Percentiles rank a stretch among this genome's conserved stretches.
phyloP scores from a whole-genome alignment of 345 rosid species.

The Eucalyptus erythrocorys region DNA sequence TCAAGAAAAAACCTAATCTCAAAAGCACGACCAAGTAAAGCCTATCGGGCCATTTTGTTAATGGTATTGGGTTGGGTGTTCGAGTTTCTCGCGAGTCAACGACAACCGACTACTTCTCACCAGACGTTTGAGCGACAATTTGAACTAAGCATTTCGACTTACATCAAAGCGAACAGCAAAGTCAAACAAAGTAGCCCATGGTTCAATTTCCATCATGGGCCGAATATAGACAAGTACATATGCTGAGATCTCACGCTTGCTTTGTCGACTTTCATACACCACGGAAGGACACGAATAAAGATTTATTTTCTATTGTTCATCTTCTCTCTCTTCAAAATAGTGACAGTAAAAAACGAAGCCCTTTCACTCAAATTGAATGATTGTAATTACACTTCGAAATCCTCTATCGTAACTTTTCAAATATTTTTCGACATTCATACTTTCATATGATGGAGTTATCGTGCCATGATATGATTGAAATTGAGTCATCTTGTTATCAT shows the following conservation, averaged over 20 bases:
- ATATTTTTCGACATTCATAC: not conserved
- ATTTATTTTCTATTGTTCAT: too few species aligned
- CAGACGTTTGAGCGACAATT: not conserved
- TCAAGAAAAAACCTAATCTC: not conserved
- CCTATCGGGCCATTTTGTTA: not conserved
- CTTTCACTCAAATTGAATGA: not conserved
- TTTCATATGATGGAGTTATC: not conserved
- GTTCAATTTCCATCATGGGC: not conserved
- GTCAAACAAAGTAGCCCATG: not conserved
- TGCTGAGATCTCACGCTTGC: not conserved
- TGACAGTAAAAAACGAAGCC: not conserved
- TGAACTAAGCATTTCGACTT: not conserved
- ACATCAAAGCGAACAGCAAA: not conserved
- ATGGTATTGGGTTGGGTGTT: not conserved
- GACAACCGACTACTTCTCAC: not conserved
- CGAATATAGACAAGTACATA: not conserved
- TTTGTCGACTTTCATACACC: not conserved
- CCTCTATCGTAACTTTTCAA: not conserved
- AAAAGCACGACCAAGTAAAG: not conserved
- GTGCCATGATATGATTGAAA: not conserved
- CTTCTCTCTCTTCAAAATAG: too few species aligned
- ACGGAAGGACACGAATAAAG: too few species aligned
- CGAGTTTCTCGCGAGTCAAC: not conserved
- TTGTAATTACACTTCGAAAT: not conserved
- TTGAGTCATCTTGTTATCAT: not conserved